phyloP scores from a whole-genome alignment of 2,329 filamentous ascomycete species.

The Xylariaceae sp. region DNA sequence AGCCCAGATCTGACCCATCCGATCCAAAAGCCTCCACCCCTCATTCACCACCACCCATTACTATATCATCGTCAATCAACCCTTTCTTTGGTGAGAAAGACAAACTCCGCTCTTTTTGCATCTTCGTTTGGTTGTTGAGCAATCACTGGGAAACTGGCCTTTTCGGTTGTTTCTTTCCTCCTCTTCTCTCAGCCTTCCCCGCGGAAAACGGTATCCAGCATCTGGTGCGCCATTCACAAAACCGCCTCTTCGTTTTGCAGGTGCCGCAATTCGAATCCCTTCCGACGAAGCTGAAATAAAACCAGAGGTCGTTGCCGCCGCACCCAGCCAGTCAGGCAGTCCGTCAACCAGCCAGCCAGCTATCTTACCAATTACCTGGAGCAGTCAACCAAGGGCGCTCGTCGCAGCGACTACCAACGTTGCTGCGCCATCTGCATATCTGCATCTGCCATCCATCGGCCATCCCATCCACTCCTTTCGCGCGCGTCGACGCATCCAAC shows the following conservation, averaged over 20 bases:
- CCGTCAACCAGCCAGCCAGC: conserved; percentile 1
- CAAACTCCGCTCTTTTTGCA: conserved; percentile 5
- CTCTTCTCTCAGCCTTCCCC: too few species aligned
- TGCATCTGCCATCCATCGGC: too few species aligned
- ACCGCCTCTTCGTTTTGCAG: neutral
- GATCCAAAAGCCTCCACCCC: too few species aligned
- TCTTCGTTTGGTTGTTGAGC: conserved; percentile 17
- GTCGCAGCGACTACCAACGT: too few species aligned
- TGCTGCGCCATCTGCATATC: too few species aligned
- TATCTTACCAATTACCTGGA: neutral
- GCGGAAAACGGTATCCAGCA: too few species aligned
- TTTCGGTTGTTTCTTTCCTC: too few species aligned
- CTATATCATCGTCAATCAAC: neutral
- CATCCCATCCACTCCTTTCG: too few species aligned
- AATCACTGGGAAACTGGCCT: conserved; percentile 6
- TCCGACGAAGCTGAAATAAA: neutral
- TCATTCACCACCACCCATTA: neutral
- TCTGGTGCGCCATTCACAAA: neutral
- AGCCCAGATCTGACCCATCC: neutral
- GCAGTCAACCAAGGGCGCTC: too few species aligned
- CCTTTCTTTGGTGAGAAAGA: conserved; percentile 2
- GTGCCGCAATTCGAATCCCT: neutral
- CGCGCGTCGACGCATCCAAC: too few species aligned
- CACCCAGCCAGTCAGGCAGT: conserved; percentile 2
- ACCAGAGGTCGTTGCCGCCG: neutral